Base-by-base conservation (phyloP, 495 filamentous ascomycete genomes). In the Aspergillus sparsus region DNA sequence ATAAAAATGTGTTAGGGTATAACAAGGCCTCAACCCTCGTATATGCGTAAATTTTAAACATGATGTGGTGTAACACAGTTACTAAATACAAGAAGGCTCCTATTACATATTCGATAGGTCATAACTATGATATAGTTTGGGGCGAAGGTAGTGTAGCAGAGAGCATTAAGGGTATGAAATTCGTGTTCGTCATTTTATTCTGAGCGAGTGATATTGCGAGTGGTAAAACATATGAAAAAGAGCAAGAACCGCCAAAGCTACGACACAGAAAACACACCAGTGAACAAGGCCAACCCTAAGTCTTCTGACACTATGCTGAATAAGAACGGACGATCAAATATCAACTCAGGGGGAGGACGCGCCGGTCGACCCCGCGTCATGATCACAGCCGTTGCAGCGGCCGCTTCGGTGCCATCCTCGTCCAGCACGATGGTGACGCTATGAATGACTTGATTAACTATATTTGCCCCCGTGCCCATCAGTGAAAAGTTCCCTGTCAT, bases 251-350 rank as follows among this genome's bases (percentile, higher is more conserved):
- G 21, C 21, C 21, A 27, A 41, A 5, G 3, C 7, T 41, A 47
- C 16, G 44, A 7, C 9, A 21, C 44, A 6, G 36, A 54, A 27
- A 42, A 54, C 6, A 54, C 36, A 35, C 52, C 52, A 35, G 36
- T 54, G 42, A 54, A 54, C 52, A 54, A 54, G 0, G 27, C 52
- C 1, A 54, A 4, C 1, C 13, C 36, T 35, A 54, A 12, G 2
- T 54, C 52, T 7, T 54, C 36, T 7, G 52, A n/a, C 5, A 54
- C 36, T 11, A 54, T 54, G 0, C 15, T 42, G 42, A 54, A 54
- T n/a, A 21, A n/a, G 42, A 54, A 54, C 52, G 52, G 52, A n/a
- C 52, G 4, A 13, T 54, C 52, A 42, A 54, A 54, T 2, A 54
- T 13, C 13, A 54, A 31, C 3, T 9, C 11, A 0, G 52, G 52